Conservation (phyloP, 2,329 filamentous ascomycete genomes). For the Amesomyces nigricolor region DNA sequence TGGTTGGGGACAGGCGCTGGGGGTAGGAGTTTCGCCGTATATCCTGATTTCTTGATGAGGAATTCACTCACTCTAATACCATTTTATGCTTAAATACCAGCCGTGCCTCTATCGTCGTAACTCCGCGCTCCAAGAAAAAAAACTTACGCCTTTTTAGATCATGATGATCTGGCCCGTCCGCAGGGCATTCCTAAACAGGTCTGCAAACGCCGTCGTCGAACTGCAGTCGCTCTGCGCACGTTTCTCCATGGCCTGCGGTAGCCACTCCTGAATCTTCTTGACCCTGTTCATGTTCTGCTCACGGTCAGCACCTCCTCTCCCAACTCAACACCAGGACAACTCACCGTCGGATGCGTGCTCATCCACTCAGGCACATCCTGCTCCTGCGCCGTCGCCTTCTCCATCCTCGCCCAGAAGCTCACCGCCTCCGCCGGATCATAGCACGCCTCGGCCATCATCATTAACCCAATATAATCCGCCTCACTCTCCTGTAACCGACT, state of each 20-base stretch:
- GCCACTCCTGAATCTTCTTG: conserved; percentile 59
- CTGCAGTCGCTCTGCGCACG: conserved; percentile 49
- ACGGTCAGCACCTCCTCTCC: conserved; percentile 3
- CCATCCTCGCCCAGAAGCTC: conserved; percentile 63
- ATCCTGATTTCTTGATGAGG: too few relatives aligned
- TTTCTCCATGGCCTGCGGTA: conserved; percentile 53
- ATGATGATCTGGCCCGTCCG: conserved; percentile 25
- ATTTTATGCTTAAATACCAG: too few relatives aligned
- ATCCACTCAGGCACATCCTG: conserved; percentile 61
- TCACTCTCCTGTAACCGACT: conserved; percentile 67
- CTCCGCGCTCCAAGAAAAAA: neutral
- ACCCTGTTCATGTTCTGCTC: conserved; percentile 52
- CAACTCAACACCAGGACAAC: conserved; percentile 25
- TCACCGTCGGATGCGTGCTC: conserved; percentile 68
- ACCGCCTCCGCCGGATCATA: conserved; percentile 65
- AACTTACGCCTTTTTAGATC: neutral
- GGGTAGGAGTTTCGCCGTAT: too few relatives aligned
- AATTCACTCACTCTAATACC: too few relatives aligned
- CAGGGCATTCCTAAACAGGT: conserved; percentile 46
- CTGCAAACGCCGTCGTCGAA: conserved; percentile 47
- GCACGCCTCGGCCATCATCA: conserved; percentile 79
- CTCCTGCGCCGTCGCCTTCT: conserved; percentile 41
- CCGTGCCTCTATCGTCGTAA: neutral
- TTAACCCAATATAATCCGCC: conserved; percentile 73
- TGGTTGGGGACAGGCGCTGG: too few relatives aligned